A percentile compares a stretch with the other conserved stretches of the same genome.
Conservation (phyloP, 2,329 filamentous ascomycete genomes). For the Clarireedia homoeocarpa region DNA sequence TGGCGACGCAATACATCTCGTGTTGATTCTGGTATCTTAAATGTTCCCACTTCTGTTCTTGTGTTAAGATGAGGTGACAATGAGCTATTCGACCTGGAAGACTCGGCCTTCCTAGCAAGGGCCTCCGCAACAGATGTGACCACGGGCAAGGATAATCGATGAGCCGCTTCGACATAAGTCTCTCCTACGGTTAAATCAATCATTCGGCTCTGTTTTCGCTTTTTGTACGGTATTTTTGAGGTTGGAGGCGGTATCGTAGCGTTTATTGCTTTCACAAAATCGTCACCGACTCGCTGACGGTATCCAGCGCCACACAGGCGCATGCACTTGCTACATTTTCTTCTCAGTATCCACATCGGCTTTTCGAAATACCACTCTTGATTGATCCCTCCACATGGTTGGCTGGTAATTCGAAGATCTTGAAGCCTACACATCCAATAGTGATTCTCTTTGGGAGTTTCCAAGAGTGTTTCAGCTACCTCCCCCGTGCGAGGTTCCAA, state of each 20-base stretch:
- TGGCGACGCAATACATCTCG: background rate
- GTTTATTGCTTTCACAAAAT: too few relatives aligned
- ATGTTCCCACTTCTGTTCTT: background rate
- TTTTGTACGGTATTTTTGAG: too few relatives aligned
- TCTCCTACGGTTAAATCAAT: too few relatives aligned
- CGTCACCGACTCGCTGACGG: background rate
- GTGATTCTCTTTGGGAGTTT: background rate
- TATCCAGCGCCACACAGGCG: background rate
- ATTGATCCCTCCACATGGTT: background rate
- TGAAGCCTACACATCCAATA: background rate
- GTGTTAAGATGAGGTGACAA: background rate
- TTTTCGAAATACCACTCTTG: conserved; percentile 1
- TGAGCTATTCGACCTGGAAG: conserved; percentile 1
- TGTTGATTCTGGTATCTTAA: background rate
- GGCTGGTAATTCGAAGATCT: background rate
- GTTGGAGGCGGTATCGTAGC: too few relatives aligned
- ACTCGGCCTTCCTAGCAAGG: too few relatives aligned
- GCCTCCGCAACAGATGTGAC: background rate
- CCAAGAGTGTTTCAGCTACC: background rate
- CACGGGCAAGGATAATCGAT: background rate
- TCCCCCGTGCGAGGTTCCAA: too few relatives aligned
- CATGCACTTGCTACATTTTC: conserved; percentile 8
- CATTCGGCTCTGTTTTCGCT: too few relatives aligned
- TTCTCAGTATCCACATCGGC: background rate
- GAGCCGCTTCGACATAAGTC: background rate